These are phyloP conservation scores for Kwoniella dendrophila DNA, from an alignment of 768 basidiomycete genomes.

Conservation along the genomic window DNA sequence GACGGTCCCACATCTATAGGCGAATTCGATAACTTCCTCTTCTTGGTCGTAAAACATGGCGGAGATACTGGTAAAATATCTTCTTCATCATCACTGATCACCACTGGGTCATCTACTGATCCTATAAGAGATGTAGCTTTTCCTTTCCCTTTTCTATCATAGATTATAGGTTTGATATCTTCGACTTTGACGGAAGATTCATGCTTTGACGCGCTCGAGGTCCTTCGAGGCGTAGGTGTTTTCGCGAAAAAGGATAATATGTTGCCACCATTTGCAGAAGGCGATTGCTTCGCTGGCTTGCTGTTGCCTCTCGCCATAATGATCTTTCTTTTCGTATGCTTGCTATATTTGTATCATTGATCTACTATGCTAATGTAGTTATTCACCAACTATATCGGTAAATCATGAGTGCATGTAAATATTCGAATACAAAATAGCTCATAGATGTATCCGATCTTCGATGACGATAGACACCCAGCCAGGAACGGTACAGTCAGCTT, in stretches of 20 bases:
- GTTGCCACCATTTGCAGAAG: slow-evolving; percentile 8
- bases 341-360: neutral
- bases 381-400: too few species aligned
- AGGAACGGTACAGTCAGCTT: slow-evolving; percentile 28
- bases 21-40: slow-evolving; percentile 5
- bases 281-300: neutral
- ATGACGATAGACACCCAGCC: slow-evolving; percentile 9
- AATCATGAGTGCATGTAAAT: neutral
- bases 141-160: slow-evolving; percentile 23
- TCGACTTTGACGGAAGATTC: slow-evolving; percentile 3
- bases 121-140: slow-evolving; percentile 13
- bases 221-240: slow-evolving; percentile 16
- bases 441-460: slow-evolving; percentile 4
- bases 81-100: slow-evolving; percentile 53
- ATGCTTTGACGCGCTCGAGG: slow-evolving; percentile 16
- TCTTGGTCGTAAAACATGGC: neutral
- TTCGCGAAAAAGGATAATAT: slow-evolving; percentile 42
- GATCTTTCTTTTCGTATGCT: neutral
- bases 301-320: slow-evolving; percentile 25
- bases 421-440: neutral
- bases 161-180: neutral
- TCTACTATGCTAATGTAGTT: neutral
- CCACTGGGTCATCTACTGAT: slow-evolving; percentile 42
- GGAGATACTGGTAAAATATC: slow-evolving; percentile 7
- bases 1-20: slow-evolving; percentile 12